Evolutionary conservation across 2,329 filamentous ascomycete species (phyloP), one percentile per base, ranked within the genome.

Genomic region (Apiospora marii): DNA sequence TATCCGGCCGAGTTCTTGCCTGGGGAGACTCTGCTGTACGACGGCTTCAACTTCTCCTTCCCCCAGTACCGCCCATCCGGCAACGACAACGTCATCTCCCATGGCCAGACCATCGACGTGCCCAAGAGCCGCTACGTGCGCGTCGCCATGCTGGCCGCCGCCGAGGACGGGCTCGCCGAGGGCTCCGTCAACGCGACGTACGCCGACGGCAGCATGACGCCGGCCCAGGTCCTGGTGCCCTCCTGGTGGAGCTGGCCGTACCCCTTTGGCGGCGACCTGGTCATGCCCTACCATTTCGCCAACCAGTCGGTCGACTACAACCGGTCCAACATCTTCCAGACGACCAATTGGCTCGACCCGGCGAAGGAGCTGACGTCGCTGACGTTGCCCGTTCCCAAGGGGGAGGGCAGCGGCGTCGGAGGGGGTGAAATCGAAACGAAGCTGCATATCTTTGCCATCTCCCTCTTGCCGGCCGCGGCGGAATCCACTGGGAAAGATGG

Each of bases 401-500:
- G 70, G 5, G 61, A 69, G 0, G 69, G 70, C 5, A 75, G 48
- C 34, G 71, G 70, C 2, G 69, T 72, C 4, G 70, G 72, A 19
- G 74, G 71, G 10, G 71, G 70, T 6, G 24, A 68, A 22, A 37
- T 51, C 2, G 34, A 24, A 10, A 71, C 68, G 3, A 81, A 72
- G 77, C 77, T 86, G 64, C 85, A 87, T 67, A 72, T 86, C 16
- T 87, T 86, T 71, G 80, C 85, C 0, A 74, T 85, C 41, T 83
- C 84, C 0, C 70, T 86, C 46, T 81, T 61, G 30, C 70, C 70
- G 14, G 43, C 34, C 14, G 24, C 37, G 7, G 24, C 13, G 3
- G 49, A 34, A 19, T 77, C 74, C 71, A 77, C 72, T 8, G 24
- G 79, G n/a, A 73, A 76, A n/a, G 74, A 76, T 22, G 58, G 30